Evolutionary conservation across 805 yeast species (phyloP), one percentile per base, ranked within the genome.

Genomic region (Wickerhamiella bombiphila): DNA sequence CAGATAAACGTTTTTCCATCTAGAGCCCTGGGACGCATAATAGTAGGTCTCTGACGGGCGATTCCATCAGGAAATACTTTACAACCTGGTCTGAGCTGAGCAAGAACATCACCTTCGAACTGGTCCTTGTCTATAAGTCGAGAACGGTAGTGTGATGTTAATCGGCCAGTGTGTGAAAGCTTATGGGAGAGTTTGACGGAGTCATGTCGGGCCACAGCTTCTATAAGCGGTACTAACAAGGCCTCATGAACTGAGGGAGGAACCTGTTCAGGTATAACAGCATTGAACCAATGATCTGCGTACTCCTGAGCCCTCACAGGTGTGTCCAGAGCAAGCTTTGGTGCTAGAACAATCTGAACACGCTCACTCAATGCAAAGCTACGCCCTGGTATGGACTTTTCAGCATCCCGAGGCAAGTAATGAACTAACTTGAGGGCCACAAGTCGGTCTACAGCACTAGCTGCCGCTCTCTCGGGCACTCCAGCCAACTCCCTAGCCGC

Each of bases 101-200:
- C 33, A 13, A 17, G n/a, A 5, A 74, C 72, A 51, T 72, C 93
- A 52, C 74, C 77, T 49, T 69, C 82, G 35, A 70, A 66, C 53
- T 65, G 75, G 30, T 66, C 72, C 45, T 76, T 71, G 43, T 81
- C 93, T 29, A 80, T 69, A 15, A 72, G 63, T 43, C 94, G 68
- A 1, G 94, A 79, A 29, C 77, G 78, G 52, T 85, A 86, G 9
- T 81, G 76, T 25, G 66, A 63, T 36, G 70, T 64, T n/a, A 67
- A 53, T 16, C 42, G 39, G 5, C 54, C 54, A 4, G 41, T 64
- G 7, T 66, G 57, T 37, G 68, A 68, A 46, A 80, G 81, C 17
- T 80, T 64, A 32, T 77, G 63, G 3, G 65, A 64, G 3, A 76
- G 44, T 7, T 57, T 52, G 3, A 75, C 44, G 6, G 21, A 17